phyloP scores from a whole-genome alignment of 441 rosid species.

The Cnidoscolus chayamansa region DNA sequence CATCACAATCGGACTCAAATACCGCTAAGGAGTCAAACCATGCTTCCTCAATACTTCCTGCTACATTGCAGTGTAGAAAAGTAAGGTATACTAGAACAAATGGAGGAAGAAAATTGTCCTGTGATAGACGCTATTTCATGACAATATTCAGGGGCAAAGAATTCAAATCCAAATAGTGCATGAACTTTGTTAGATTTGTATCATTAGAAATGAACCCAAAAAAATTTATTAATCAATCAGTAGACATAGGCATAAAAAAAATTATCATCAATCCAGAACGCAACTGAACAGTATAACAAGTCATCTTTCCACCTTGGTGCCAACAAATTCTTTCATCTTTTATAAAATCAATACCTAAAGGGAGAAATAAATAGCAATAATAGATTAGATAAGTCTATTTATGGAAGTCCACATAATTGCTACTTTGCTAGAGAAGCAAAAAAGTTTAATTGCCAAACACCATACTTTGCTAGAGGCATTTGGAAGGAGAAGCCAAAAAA shows the following conservation, averaged over 20 bases:
- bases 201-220: not conserved
- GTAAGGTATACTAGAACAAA: constrained; percentile 9
- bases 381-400: not conserved
- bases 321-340: not conserved
- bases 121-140: not conserved
- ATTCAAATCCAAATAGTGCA: too few species aligned
- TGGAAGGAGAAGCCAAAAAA: not conserved
- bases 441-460: not conserved
- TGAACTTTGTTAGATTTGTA: not conserved
- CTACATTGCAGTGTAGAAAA: constrained; percentile 22
- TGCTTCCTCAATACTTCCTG: constrained; percentile 64
- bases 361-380: not conserved
- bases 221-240: not conserved
- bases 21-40: constrained; percentile 63
- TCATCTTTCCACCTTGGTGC: not conserved
- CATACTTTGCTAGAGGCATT: not conserved
- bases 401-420: not conserved
- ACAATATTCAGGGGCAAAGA: not conserved
- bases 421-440: not conserved
- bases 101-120: not conserved
- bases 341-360: not conserved
- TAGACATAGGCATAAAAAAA: not conserved
- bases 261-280: not conserved
- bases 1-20: constrained; percentile 78
- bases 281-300: not conserved